Base-by-base conservation (phyloP, 768 basidiomycete genomes). In the Myochromella boudieri region DNA sequence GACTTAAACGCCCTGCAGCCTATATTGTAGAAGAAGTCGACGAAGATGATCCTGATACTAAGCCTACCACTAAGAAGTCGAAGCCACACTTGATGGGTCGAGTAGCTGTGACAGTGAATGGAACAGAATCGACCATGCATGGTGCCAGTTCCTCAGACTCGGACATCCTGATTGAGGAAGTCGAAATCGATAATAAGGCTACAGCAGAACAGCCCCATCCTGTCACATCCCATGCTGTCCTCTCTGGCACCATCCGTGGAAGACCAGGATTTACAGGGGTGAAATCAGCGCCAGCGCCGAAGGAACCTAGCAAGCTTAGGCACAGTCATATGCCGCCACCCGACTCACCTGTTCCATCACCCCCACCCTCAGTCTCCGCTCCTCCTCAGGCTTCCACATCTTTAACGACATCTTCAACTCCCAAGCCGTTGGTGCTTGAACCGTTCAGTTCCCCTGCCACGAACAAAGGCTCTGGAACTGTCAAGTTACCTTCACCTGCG, bases 291-390 rank as follows among this genome's bases (percentile, higher is more conserved):
- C 66, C 68, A 24, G 75, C 76, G 7, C 88, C 88, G 1, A 87
- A 82, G 59, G 85, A 87, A 45, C 87, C 88, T 2, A 89, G 88
- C 48, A 90, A 89, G 59, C 71, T 91, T 46, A 79, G 88, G 21
- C 85, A 75, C 55, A 87, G 86, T 54, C 80, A 85, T 62, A 78
- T 81, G 37, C 75, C 79, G 44, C 17, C 41, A n/a, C 45, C 54
- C 21, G 53, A 57, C 21, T 60, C 68, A 10, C 55, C 67, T 24
- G 37, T 37, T 28, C 42, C 49, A 15, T 34, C 39, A 10, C 14
- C 20, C 7, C 20, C 37, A 12, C n/a, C 43, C 10, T 12, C 17
- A 11, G 32, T 42, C 15, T 8, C 20, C 4, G n/a, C 42, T 43
- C 9, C 29, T 17, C 10, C 42, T 12, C 20, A 12, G 7, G 22